A percentile compares a stretch with the other conserved stretches of the same genome.
phyloP scores from a whole-genome alignment of 2,329 filamentous ascomycete genomes.

The Trichophyton mentagrophytes region DNA sequence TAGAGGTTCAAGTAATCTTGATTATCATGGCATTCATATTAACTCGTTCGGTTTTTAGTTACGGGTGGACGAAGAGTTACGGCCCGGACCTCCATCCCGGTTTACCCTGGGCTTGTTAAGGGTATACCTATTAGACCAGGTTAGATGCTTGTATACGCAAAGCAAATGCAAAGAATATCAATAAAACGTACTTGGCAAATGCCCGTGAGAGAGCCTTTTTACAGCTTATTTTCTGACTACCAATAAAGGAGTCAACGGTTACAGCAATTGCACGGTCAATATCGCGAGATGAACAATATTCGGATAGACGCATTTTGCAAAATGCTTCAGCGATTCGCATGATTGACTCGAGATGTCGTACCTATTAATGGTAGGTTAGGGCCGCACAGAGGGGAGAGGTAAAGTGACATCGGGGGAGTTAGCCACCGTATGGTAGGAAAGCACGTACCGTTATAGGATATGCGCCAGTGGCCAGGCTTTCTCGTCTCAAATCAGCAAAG shows the following conservation, averaged over 20 bases:
- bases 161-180: background rate
- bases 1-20: no score
- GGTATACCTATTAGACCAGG: constrained; percentile 1
- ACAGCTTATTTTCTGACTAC: constrained; percentile 90
- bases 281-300: constrained; percentile 80
- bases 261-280: constrained; percentile 96
- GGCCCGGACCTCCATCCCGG: background rate
- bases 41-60: background rate
- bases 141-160: background rate
- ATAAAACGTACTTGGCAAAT: constrained; percentile 78
- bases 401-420: constrained; percentile 1
- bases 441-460: constrained; percentile 88
- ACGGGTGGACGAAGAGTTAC: background rate
- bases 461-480: constrained; percentile 83
- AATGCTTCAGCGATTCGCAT: constrained; percentile 91
- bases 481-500: constrained; percentile 90
- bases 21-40: no score
- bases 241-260: constrained; percentile 90
- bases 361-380: constrained; percentile 38
- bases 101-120: constrained; percentile 3
- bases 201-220: constrained; percentile 91
- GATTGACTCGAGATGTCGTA: constrained; percentile 94
- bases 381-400: background rate
- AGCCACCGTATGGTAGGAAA: background rate
- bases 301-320: constrained; percentile 94